Percentiles rank a stretch among this genome's conserved stretches.
Conservation (phyloP, 129 eudicot genomes). For the Pulicaria dysenterica region DNA sequence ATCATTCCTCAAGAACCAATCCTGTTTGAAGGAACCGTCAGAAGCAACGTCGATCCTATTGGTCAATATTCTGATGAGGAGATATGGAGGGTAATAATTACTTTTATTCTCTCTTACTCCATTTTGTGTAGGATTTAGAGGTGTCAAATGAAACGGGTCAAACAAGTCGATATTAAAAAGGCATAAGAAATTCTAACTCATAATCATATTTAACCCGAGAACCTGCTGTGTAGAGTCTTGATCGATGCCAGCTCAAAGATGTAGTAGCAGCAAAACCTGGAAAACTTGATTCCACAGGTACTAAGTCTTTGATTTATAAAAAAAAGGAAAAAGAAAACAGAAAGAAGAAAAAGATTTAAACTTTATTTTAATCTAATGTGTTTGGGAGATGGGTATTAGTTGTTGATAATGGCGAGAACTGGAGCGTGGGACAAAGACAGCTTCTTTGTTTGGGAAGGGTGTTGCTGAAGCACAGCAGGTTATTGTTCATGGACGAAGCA, state of each 20-base stretch:
- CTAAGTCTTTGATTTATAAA: neutral
- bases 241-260: slow-evolving; percentile 57
- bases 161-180: too few species aligned
- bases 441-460: slow-evolving; percentile 68
- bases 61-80: slow-evolving; percentile 82
- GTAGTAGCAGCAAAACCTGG: slow-evolving; percentile 45
- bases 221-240: slow-evolving; percentile 58
- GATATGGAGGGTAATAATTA: slow-evolving; percentile 72
- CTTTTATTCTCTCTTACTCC: slow-evolving; percentile 3
- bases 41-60: slow-evolving; percentile 93
- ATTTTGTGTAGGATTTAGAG: neutral
- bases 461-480: slow-evolving; percentile 40
- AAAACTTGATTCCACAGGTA: slow-evolving; percentile 35
- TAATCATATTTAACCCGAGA: slow-evolving; percentile 5
- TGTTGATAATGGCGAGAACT: slow-evolving; percentile 42
- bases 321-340: neutral
- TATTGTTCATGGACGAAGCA: slow-evolving; percentile 49
- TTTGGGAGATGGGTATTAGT: slow-evolving; percentile 5
- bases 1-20: slow-evolving; percentile 99
- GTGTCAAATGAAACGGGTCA: neutral
- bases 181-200: too few species aligned
- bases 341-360: too few species aligned
- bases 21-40: slow-evolving; percentile 94
- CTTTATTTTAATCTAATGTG: neutral
- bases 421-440: slow-evolving; percentile 64